Evolutionary conservation across 176 grass and related monocot genomes (phyloP), one percentile per base, ranked within the genome.

Genomic region (Thinopyrum elongatum): DNA sequence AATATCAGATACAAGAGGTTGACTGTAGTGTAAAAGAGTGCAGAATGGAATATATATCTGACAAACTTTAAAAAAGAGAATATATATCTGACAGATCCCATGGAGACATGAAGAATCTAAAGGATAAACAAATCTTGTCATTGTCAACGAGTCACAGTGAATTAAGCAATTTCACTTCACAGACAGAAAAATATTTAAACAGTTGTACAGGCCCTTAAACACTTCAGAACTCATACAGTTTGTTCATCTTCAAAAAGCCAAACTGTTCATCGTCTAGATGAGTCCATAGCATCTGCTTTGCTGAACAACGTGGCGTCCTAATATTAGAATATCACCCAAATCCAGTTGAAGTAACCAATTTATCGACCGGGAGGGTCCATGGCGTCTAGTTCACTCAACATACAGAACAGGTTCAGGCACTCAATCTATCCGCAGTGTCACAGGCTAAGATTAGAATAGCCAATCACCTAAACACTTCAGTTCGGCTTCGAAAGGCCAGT

Each of bases 41-140:
- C 74, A 83, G 53, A 74, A 77, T 74, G 42, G 57, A 84, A 84
- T 74, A 83, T 78, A 53, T 66, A 86, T 78, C 84, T 79, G 74
- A 65, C 73, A 73, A 53, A 53, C 49, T 53, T 53, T 53, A 0
- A 5, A 19, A 53, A 53, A 53, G 16, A 53, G 57, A 84, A 74
- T 74, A 83, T 73, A 39, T 66, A 86, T 78, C 84, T 79, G 74
- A 57, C 65, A 73, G 25, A 41, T 72, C 76, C 79, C 42, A 31
- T 15, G 44, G 27, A 79, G 80, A 57, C 74, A 90, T 23, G 64
- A 66, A 79, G 80, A 90, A 90, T 87, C 73, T 72, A 36, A 29
- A 53, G 22, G 61, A 64, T 7, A 46, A 83, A 70, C 7, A 85
- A 10, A 83, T 63, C 38, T 59, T 21, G 10, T 16, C 36, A 49